A percentile compares a stretch with the other conserved stretches of the same genome.
These are phyloP conservation scores for Globisporangium solare DNA, from an alignment of 352 stramenopile genomes.

Conservation along the genomic window DNA sequence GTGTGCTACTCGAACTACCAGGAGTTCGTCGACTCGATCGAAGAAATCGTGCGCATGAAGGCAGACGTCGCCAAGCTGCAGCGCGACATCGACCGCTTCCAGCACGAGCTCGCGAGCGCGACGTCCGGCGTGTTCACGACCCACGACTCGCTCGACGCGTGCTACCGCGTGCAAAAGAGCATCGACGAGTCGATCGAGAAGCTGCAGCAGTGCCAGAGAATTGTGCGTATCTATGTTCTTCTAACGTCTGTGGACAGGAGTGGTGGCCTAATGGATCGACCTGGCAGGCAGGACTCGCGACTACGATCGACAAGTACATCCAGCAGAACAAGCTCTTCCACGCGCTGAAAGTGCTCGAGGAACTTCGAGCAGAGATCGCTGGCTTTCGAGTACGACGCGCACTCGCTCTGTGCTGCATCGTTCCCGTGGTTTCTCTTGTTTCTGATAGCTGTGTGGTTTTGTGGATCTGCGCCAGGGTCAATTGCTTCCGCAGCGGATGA, in stretches of 20 bases:
- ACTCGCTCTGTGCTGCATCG: too few species aligned
- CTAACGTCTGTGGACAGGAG: background rate
- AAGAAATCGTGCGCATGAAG: slow-evolving; percentile 83
- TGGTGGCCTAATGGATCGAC: background rate
- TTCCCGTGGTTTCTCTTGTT: too few species aligned
- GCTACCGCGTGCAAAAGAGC: slow-evolving; percentile 51
- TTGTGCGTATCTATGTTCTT: slow-evolving; percentile 27
- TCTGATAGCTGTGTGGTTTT: too few species aligned
- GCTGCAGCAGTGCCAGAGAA: slow-evolving; percentile 75
- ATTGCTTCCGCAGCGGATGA: slow-evolving; percentile 71
- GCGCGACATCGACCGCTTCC: slow-evolving; percentile 64
- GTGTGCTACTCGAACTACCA: slow-evolving; percentile 77
- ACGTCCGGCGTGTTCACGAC: slow-evolving; percentile 45
- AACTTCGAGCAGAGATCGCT: slow-evolving; percentile 61
- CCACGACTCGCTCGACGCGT: slow-evolving; percentile 54
- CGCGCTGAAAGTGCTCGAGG: slow-evolving; percentile 69
- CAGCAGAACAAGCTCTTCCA: slow-evolving; percentile 70
- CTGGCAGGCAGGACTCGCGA: slow-evolving; percentile 51
- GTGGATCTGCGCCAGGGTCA: slow-evolving; percentile 26
- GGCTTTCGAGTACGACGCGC: slow-evolving; percentile 43
- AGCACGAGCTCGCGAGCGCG: slow-evolving; percentile 44
- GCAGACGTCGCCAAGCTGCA: slow-evolving; percentile 61
- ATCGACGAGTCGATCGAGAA: slow-evolving; percentile 81
- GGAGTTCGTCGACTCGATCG: slow-evolving; percentile 78
- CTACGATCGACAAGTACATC: slow-evolving; percentile 62